Conservation (phyloP, 108 stramenopile species). For the Nitzschia sp. region DNA sequence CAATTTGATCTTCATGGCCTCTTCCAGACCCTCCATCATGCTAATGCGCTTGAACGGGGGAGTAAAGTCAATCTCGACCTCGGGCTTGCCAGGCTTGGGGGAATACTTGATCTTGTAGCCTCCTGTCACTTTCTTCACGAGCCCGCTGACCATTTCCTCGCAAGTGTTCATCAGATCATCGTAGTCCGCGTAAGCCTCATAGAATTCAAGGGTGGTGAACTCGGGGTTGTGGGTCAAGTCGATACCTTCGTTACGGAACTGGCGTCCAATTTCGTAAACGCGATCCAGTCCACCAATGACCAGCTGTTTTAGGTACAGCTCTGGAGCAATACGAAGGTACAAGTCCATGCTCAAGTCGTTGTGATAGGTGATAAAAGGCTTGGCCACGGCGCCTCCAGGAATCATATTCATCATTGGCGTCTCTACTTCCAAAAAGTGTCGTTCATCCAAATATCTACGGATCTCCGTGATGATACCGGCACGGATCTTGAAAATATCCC, state of each 20-base stretch:
- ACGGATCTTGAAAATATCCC: slow-evolving; percentile 86
- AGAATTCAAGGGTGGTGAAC: slow-evolving; percentile 99
- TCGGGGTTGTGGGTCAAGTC: slow-evolving; percentile 99
- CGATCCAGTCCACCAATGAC: slow-evolving; percentile 98
- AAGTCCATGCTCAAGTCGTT: slow-evolving; percentile 96
- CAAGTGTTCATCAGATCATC: slow-evolving; percentile 98
- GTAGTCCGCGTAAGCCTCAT: slow-evolving; percentile 99
- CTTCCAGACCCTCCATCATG: slow-evolving; percentile 98
- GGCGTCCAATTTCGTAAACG: slow-evolving; percentile 98
- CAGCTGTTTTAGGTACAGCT: slow-evolving; percentile 98
- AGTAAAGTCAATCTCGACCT: slow-evolving; percentile 95
- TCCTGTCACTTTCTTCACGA: slow-evolving; percentile 96
- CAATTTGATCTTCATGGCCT: slow-evolving; percentile 79
- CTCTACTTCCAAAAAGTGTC: slow-evolving; percentile 98
- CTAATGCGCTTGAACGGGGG: slow-evolving; percentile 97
- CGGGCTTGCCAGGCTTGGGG: slow-evolving; percentile 88
- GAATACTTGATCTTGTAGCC: slow-evolving; percentile 95
- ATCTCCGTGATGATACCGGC: slow-evolving; percentile 92
- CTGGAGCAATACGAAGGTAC: slow-evolving; percentile 95
- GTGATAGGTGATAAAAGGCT: slow-evolving; percentile 98
- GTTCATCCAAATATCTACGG: slow-evolving; percentile 92
- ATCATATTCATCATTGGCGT: slow-evolving; percentile 99
- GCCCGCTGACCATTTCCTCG: slow-evolving; percentile 93
- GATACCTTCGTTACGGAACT: slow-evolving; percentile 99
- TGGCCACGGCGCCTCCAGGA: slow-evolving; percentile 97